Evolutionary conservation across 768 basidiomycete genomes (phyloP).

Genomic region (Lactarius trivialis): DNA sequence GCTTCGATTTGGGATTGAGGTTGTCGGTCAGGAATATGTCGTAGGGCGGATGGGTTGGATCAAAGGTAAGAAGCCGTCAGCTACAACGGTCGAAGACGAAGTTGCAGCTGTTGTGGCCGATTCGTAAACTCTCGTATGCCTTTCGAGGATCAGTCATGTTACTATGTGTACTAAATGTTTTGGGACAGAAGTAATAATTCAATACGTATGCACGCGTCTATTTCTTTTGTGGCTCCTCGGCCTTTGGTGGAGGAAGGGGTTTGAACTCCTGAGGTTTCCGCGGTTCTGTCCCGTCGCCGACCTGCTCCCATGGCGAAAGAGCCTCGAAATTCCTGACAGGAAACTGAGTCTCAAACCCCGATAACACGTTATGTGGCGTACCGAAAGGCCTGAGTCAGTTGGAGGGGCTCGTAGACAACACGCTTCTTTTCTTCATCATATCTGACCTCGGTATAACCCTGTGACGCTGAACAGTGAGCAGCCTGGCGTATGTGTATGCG

Average conservation of each 20-base stretch:
- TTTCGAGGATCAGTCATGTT: neutral
- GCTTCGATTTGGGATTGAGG: slow-evolving; percentile 77
- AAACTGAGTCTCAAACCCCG: slow-evolving; percentile 3
- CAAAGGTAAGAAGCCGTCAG: slow-evolving; percentile 27
- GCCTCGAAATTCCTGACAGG: slow-evolving; percentile 82
- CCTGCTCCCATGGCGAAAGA: slow-evolving; percentile 91
- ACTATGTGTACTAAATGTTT: slow-evolving; percentile 3
- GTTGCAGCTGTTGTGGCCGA: slow-evolving; percentile 1
- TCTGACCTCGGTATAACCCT: slow-evolving; percentile 98
- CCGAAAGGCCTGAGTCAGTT: slow-evolving; percentile 98
- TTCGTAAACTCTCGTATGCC: slow-evolving; percentile 3
- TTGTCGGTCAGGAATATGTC: slow-evolving; percentile 88
- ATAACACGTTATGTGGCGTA: slow-evolving; percentile 31
- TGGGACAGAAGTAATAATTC: slow-evolving; percentile 6
- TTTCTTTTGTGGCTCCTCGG: slow-evolving; percentile 75
- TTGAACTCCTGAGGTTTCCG: slow-evolving; percentile 66
- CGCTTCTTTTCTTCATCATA: slow-evolving; percentile 98
- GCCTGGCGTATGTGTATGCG: neutral
- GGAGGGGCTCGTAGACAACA: slow-evolving; percentile 95
- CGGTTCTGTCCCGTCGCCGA: slow-evolving; percentile 57
- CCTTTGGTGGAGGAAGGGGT: slow-evolving; percentile 64
- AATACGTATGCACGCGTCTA: slow-evolving; percentile 32
- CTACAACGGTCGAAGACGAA: slow-evolving; percentile 18
- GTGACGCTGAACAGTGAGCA: slow-evolving; percentile 12
- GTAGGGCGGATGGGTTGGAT: slow-evolving; percentile 82